Percentiles rank a stretch among this genome's conserved stretches.
phyloP scores from a whole-genome alignment of 2,329 filamentous ascomycete genomes.

The Sarocladium kiliense region DNA sequence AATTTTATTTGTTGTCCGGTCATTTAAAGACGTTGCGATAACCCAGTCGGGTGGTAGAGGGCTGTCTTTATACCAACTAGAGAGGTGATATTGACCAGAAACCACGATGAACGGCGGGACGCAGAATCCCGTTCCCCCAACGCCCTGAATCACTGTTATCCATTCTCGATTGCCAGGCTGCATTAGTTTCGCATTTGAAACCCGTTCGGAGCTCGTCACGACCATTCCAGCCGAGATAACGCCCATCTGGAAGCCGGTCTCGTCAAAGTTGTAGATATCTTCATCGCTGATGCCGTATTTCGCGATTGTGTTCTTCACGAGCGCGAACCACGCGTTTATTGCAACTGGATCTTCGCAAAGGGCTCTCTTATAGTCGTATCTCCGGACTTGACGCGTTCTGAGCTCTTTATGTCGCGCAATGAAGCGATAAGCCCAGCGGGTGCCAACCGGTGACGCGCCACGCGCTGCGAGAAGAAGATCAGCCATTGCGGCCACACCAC shows the following conservation, averaged over 20 bases:
- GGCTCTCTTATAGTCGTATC: background rate
- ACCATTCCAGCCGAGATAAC: too few relatives aligned
- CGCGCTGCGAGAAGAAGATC: background rate
- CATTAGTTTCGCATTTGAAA: background rate
- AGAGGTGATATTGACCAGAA: too few relatives aligned
- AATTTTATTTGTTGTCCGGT: too few relatives aligned
- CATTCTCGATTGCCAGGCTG: background rate
- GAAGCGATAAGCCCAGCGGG: background rate
- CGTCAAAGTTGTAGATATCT: too few relatives aligned
- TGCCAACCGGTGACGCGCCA: background rate
- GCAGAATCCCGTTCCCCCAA: background rate
- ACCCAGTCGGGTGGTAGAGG: conserved; percentile 20
- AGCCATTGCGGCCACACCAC: too few relatives aligned
- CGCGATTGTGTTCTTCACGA: too few relatives aligned
- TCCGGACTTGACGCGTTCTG: background rate
- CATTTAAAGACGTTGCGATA: too few relatives aligned
- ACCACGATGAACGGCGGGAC: background rate
- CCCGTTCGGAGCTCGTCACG: background rate
- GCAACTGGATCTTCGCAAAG: too few relatives aligned
- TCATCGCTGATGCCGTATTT: too few relatives aligned
- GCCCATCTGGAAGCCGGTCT: too few relatives aligned
- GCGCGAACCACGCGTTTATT: too few relatives aligned
- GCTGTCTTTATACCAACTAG: too few relatives aligned
- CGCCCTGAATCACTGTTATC: background rate
- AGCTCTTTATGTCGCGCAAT: background rate